phyloP scores from a whole-genome alignment of 257 asterid species.

The Osmanthus fragrans region DNA sequence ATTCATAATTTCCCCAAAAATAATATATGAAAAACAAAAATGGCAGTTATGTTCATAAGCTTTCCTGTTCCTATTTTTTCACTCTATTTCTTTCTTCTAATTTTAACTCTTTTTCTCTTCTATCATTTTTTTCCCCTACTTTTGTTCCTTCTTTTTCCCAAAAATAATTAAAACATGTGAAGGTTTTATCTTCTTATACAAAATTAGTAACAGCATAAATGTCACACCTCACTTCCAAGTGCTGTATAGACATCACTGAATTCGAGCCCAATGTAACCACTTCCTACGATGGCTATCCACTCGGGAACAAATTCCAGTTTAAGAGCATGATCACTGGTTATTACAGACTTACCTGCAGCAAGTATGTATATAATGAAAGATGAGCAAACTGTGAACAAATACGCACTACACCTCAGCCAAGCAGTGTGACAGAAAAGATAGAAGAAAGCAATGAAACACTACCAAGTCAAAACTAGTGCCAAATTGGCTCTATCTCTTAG shows the following conservation, averaged over 20 bases:
- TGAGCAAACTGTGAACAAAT: neutral
- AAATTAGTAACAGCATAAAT: constrained; percentile 26
- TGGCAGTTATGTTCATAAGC: neutral
- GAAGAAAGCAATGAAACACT: neutral
- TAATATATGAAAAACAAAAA: neutral
- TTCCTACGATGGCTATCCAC: constrained; percentile 96
- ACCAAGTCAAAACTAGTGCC: neutral
- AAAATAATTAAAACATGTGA: too few relatives aligned
- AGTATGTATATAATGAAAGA: constrained; percentile 13
- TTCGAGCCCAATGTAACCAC: constrained; percentile 97
- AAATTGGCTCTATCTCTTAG: neutral
- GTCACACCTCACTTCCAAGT: constrained; percentile 90
- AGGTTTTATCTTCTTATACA: too few relatives aligned
- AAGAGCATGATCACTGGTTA: constrained; percentile 96
- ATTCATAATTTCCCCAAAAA: neutral
- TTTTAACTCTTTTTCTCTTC: neutral
- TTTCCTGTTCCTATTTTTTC: neutral
- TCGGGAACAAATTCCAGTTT: constrained; percentile 84
- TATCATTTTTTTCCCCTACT: too few relatives aligned
- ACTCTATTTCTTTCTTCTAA: neutral
- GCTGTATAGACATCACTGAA: constrained; percentile 97
- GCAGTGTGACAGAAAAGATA: neutral
- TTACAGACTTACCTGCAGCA: constrained; percentile 82
- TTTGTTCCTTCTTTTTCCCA: neutral
- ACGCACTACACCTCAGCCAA: neutral